Evolutionary conservation across 345 rosid species (phyloP).

Genomic region (Pugionium dolabratum): DNA sequence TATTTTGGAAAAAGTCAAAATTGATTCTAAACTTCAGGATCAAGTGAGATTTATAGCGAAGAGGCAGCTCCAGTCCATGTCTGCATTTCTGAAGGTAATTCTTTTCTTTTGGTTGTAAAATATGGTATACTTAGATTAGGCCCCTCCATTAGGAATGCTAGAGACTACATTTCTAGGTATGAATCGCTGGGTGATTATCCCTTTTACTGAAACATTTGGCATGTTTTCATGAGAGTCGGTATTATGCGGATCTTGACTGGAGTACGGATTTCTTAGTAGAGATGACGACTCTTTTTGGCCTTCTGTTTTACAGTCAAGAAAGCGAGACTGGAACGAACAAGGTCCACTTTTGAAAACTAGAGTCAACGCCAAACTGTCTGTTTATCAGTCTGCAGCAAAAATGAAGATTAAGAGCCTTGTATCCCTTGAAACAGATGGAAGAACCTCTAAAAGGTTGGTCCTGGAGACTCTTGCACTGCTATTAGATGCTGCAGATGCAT

Average conservation of each 20-base stretch:
- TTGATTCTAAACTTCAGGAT: conserved; percentile 75
- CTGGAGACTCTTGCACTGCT: conserved; percentile 83
- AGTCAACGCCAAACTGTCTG: conserved; percentile 75
- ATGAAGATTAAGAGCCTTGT: conserved; percentile 76
- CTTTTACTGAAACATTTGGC: conserved; percentile 10
- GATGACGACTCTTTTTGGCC: conserved; percentile 30
- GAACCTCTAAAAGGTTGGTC: conserved; percentile 80
- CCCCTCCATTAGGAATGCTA: conserved; percentile 14
- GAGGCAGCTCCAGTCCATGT: conserved; percentile 88
- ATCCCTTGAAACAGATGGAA: conserved; percentile 82
- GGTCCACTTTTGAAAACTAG: conserved; percentile 80
- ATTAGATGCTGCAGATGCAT: conserved; percentile 90
- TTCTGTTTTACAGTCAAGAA: conserved; percentile 69
- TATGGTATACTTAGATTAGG: conserved; percentile 9
- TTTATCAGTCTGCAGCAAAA: conserved; percentile 80
- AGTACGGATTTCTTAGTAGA: conserved; percentile 27
- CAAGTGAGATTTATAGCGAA: conserved; percentile 70
- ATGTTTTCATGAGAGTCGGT: conserved; percentile 9
- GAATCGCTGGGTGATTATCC: neutral
- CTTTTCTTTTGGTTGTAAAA: conserved; percentile 2
- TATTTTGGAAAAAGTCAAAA: conserved; percentile 60
- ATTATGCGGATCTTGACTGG: conserved; percentile 16
- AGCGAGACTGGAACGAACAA: conserved; percentile 91
- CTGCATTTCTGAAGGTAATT: conserved; percentile 89
- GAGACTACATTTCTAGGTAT: conserved; percentile 12